Conservation (phyloP, 129 eudicot species). For the Lactuca sativa region DNA sequence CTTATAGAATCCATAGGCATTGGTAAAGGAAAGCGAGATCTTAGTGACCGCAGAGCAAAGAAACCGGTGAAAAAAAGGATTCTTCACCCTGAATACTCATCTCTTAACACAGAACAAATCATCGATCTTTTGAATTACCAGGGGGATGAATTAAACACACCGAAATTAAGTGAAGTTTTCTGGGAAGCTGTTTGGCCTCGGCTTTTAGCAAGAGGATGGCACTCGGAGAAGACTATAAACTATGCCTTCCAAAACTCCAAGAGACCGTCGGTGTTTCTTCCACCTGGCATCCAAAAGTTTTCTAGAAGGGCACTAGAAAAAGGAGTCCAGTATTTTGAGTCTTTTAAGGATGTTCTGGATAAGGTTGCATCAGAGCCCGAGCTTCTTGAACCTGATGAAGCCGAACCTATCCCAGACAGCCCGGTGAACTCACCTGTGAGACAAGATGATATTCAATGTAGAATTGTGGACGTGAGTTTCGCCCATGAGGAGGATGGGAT, state of each 20-base stretch:
- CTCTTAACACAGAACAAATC: conserved; percentile 34
- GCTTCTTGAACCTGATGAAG: conserved; percentile 31
- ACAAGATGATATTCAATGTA: no score
- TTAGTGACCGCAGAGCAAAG: conserved; percentile 19
- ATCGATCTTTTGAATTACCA: conserved; percentile 27
- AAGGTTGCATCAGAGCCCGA: conserved; percentile 45
- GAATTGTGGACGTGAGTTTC: neutral
- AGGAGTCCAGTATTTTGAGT: conserved; percentile 48
- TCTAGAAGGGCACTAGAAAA: conserved; percentile 36
- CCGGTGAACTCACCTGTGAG: neutral
- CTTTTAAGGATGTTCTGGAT: conserved; percentile 38
- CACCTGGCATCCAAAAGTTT: conserved; percentile 39
- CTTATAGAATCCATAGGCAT: conserved; percentile 45
- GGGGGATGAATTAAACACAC: conserved; percentile 38
- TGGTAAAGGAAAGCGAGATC: conserved; percentile 43
- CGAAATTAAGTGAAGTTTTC: conserved; percentile 40
- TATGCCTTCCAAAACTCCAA: conserved; percentile 12
- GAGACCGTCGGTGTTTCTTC: conserved; percentile 34
- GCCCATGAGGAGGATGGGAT: neutral
- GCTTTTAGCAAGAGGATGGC: conserved; percentile 49
- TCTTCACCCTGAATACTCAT: neutral
- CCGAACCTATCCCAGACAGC: conserved; percentile 26
- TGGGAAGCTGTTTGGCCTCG: conserved; percentile 66
- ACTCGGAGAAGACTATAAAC: conserved; percentile 38
- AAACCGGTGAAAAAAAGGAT: conserved; percentile 3